These are phyloP conservation scores for Brachypodium distachyon DNA, from an alignment of 202 grass and related monocot genomes.

Conservation along the genomic window DNA sequence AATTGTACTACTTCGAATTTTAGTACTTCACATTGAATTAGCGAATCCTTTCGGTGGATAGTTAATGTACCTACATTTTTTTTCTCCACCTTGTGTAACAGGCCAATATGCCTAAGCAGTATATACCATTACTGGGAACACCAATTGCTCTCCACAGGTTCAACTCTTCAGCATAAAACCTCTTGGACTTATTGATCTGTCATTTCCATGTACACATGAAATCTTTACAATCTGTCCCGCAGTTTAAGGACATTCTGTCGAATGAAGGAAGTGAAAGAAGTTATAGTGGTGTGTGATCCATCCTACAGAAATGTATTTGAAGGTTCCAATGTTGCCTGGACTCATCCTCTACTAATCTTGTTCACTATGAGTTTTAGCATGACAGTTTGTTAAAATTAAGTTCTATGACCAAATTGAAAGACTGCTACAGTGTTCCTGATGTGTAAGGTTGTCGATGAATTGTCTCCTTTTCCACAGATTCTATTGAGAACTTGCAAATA, in stretches of 20 bases:
- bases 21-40: background rate
- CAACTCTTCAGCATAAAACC: background rate
- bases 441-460: background rate
- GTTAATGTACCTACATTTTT: conserved; percentile 3
- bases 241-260: conserved; percentile 78
- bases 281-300: conserved; percentile 88
- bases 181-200: background rate
- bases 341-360: conserved; percentile 4
- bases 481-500: conserved; percentile 60
- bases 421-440: background rate
- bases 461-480: conserved; percentile 42
- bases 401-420: background rate
- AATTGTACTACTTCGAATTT: background rate
- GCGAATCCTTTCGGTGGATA: background rate
- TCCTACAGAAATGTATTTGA: conserved; percentile 82
- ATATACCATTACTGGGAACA: conserved; percentile 67
- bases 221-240: conserved; percentile 9
- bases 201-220: background rate
- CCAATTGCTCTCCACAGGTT: conserved; percentile 97
- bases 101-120: conserved; percentile 97
- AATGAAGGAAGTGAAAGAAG: conserved; percentile 90
- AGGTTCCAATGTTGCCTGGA: conserved; percentile 41
- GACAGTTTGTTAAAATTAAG: background rate
- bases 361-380: background rate
- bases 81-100: conserved; percentile 20